Evolutionary conservation across 768 basidiomycete genomes (phyloP), one percentile per base, ranked within the genome.

Genomic region (Tubosaeta brunneosetosa): DNA sequence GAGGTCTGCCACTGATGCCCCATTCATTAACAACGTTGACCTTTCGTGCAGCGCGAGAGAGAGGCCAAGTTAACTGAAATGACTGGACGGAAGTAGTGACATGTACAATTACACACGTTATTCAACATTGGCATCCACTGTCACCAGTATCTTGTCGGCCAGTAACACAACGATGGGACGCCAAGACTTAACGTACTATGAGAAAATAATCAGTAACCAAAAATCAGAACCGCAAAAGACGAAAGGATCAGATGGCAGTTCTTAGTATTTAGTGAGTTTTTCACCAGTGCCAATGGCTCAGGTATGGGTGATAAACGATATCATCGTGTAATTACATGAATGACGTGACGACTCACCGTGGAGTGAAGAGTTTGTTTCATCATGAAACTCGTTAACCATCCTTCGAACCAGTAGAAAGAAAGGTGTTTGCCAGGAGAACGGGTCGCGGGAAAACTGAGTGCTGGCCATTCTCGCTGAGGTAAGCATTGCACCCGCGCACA

Each of bases 1-100:
- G 88, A 90, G 72, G 67, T 71, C 36, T 11, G 67, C 51, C 22
- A 13, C 29, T 61, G 67, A 40, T 8, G 25, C 33, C 16, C 41
- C n/a, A 14, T 44, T 47, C 19, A 6, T 22, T 14, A 36, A 32
- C 13, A 22, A n/a, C 12, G 19, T 41, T 66, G 22, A 55, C 50
- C 10, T 50, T 42, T 47, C 29, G 11, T 55, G 22, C 25, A 77
- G 75, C 76, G 80, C 50, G 85, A 86, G 66, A 73, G 85, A 42
- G 77, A 76, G 51, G 75, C 74, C 5, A 82, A 76, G 63, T 58
- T 83, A 17, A 66, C 58, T 3, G 65, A 77, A 55, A 63, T 84
- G 38, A 26, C 41, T 6, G 46, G 59, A 29, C 52, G 53, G 22
- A 54, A 53, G 45, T 55, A 64, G 36, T 12, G 16, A 31, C 26